Percentiles rank a stretch among this genome's conserved stretches.
phyloP scores from a whole-genome alignment of 2,329 filamentous ascomycete species.

The Aspergillus luchuensis region DNA sequence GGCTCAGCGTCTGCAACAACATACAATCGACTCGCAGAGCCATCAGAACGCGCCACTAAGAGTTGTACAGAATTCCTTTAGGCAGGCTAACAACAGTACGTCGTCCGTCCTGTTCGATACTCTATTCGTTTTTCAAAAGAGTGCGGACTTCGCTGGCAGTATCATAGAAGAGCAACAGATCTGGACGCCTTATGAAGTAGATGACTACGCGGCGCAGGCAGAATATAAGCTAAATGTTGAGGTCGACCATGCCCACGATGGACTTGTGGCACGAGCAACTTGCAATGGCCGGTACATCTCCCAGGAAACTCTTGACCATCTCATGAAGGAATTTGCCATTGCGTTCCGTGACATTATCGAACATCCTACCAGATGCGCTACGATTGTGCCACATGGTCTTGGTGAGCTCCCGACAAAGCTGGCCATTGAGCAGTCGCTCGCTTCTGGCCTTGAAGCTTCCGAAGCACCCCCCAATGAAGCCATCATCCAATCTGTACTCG shows the following conservation, averaged over 20 bases:
- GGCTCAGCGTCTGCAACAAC: slow-evolving; percentile 48
- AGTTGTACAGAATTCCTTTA: slow-evolving; percentile 50
- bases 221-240: slow-evolving; percentile 37
- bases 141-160: slow-evolving; percentile 18
- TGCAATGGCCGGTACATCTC: slow-evolving; percentile 28
- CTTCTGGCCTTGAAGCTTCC: background rate
- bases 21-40: slow-evolving; percentile 47
- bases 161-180: slow-evolving; percentile 23
- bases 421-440: background rate
- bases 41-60: slow-evolving; percentile 56
- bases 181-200: slow-evolving; percentile 26
- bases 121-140: slow-evolving; percentile 56
- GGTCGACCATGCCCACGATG: slow-evolving; percentile 28
- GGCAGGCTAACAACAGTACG: slow-evolving; percentile 37
- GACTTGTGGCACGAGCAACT: slow-evolving; percentile 23
- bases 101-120: slow-evolving; percentile 48
- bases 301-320: slow-evolving; percentile 20
- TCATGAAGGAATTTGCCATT: slow-evolving; percentile 22
- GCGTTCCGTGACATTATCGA: slow-evolving; percentile 32
- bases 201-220: slow-evolving; percentile 25
- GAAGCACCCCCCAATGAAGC: slow-evolving; percentile 19
- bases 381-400: slow-evolving; percentile 25
- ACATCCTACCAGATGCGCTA: slow-evolving; percentile 27
- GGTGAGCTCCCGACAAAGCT: slow-evolving; percentile 26
- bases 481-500: slow-evolving; percentile 25